These are phyloP conservation scores for Cystofilobasidium macerans DNA, from an alignment of 768 basidiomycete species.

Conservation along the genomic window DNA sequence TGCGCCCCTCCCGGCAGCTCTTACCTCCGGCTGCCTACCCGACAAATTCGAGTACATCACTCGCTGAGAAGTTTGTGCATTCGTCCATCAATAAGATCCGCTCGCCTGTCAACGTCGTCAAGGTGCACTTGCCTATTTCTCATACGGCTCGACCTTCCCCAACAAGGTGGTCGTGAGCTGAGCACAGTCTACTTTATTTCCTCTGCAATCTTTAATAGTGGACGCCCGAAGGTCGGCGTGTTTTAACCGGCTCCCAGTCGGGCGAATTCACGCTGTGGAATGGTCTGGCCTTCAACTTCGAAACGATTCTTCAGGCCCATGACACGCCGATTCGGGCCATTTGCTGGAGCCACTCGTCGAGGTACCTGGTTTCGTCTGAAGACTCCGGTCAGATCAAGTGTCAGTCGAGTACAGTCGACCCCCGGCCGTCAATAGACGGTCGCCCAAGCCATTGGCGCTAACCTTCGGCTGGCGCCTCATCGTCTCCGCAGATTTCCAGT, in stretches of 20 bases:
- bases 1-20: slow-evolving; percentile 46
- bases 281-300: slow-evolving; percentile 97
- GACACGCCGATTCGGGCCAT: slow-evolving; percentile 86
- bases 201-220: slow-evolving; percentile 48
- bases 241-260: slow-evolving; percentile 87
- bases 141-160: not conserved
- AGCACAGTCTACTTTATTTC: not conserved
- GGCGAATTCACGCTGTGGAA: slow-evolving; percentile 99
- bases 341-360: slow-evolving; percentile 82
- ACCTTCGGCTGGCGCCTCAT: too few relatives aligned
- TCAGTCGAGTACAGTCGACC: too few relatives aligned
- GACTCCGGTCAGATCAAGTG: slow-evolving; percentile 85
- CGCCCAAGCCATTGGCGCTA: too few relatives aligned
- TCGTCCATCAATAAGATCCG: slow-evolving; percentile 98
- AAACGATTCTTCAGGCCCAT: slow-evolving; percentile 90
- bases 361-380: slow-evolving; percentile 84
- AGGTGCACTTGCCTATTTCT: slow-evolving; percentile 47
- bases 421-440: too few relatives aligned
- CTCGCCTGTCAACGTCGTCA: slow-evolving; percentile 91
- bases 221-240: slow-evolving; percentile 89
- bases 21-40: slow-evolving; percentile 87
- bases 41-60: slow-evolving; percentile 77
- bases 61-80: slow-evolving; percentile 95
- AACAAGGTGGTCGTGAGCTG: not conserved
- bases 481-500: too few relatives aligned